Evolutionary conservation across 2,329 filamentous ascomycete genomes (phyloP), one percentile per base, ranked within the genome.

Genomic region (Catunica adiposa): DNA sequence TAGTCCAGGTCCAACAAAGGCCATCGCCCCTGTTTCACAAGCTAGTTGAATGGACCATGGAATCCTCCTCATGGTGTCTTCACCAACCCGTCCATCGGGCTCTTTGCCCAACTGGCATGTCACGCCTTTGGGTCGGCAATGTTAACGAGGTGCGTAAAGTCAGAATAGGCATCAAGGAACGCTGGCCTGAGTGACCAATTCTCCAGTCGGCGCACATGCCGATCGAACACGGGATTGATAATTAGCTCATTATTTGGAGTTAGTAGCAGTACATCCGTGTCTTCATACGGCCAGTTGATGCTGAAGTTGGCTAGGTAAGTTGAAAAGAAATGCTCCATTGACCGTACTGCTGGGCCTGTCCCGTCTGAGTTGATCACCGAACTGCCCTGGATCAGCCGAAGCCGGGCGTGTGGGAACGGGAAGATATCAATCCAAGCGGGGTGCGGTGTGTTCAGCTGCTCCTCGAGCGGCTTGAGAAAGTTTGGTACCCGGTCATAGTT

Each of bases 191-290:
- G 64, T 58, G 79, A 84, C 89, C 89, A 96, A 63, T 94, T 94
- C 58, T 82, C 77, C 40, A 89, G 64, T 46, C 85, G 75, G 2
- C 83, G 70, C 51, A 95, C 64, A 65, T 96, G 89, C 38, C 80
- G 74, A 68, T 94, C 86, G 65, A 94, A 95, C 0, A 87, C 85
- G 0, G 88, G 88, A 61, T 92, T 94, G 60, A 95, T 87, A 60
- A 85, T 74, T 58, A 88, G 72, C 62, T 89, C 83, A 7, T 83
- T 79, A 3, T 70, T 69, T 0, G 75, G 72, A 25, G 76, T 72
- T 55, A 76, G 72, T 25, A 86, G 69, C 25, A 95, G 71, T 37
- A 82, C 79, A 61, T 89, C 83, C 0, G 78, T 79, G 1, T 80
- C 75, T 56, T 86, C 82, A 64, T 94, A 90, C 0, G 84, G 84